Evolutionary conservation across 371 early-diverging fungal species (phyloP).

Genomic region (Mortierella sp.): DNA sequence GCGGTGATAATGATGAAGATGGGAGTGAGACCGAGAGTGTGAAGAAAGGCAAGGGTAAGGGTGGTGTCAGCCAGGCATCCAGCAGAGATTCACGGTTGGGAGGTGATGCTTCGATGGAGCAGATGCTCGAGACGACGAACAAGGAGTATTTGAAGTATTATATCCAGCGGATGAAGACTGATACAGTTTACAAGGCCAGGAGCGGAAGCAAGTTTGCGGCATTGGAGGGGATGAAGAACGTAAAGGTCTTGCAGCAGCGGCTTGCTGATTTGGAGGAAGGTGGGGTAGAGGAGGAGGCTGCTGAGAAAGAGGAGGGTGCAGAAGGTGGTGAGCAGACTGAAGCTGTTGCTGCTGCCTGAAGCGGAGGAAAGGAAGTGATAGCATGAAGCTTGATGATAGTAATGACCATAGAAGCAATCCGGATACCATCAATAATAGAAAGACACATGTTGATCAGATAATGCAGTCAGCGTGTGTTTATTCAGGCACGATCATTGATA

Average conservation of each 20-base stretch:
- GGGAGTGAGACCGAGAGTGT: slow-evolving; percentile 13
- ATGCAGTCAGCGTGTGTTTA: background rate
- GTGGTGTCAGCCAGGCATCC: background rate
- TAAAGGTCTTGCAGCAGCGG: slow-evolving; percentile 45
- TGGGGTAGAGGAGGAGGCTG: slow-evolving; percentile 2
- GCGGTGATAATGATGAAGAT: background rate
- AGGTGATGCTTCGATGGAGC: slow-evolving; percentile 35
- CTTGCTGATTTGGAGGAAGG: slow-evolving; percentile 32
- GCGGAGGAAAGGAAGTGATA: background rate
- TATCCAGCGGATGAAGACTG: slow-evolving; percentile 53
- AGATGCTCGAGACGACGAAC: slow-evolving; percentile 34
- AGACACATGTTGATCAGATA: background rate
- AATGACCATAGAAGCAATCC: background rate
- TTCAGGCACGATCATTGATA: background rate
- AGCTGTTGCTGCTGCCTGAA: background rate
- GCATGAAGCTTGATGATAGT: background rate
- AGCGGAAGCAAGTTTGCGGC: slow-evolving; percentile 50
- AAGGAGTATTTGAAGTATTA: slow-evolving; percentile 29
- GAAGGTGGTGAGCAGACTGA: slow-evolving; percentile 6
- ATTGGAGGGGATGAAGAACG: slow-evolving; percentile 55
- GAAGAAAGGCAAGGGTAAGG: slow-evolving; percentile 2
- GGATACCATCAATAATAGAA: background rate
- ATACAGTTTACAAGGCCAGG: slow-evolving; percentile 51
- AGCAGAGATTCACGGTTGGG: slow-evolving; percentile 12
- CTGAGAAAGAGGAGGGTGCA: background rate